Conservation (phyloP, 805 yeast species). For the Saccharomyces paradoxus region DNA sequence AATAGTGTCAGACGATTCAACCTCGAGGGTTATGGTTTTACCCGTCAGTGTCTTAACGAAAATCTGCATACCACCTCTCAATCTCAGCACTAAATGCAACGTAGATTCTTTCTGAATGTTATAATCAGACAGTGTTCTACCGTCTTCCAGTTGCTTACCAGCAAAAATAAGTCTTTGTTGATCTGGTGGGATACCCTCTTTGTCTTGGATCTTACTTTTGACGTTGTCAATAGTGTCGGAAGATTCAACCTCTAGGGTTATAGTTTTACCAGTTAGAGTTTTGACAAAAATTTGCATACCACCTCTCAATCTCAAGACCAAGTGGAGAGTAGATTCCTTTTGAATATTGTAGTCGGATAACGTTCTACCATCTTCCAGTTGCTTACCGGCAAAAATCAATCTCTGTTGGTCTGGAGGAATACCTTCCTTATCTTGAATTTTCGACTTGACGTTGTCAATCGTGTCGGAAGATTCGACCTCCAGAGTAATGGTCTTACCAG, state of each 20-base stretch:
- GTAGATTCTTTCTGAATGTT: conserved; percentile 94
- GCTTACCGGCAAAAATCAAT: conserved; percentile 61
- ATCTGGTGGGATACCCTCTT: conserved; percentile 95
- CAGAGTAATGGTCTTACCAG: conserved; percentile 91
- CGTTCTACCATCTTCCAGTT: conserved; percentile 64
- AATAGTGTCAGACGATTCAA: conserved; percentile 90
- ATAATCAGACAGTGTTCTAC: conserved; percentile 89
- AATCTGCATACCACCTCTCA: conserved; percentile 86
- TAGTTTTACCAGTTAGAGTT: conserved; percentile 85
- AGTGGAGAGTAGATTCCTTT: conserved; percentile 59
- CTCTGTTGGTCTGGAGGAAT: conserved; percentile 65
- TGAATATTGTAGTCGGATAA: conserved; percentile 62
- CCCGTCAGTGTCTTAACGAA: conserved; percentile 97
- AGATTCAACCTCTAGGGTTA: conserved; percentile 79
- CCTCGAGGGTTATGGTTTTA: conserved; percentile 92
- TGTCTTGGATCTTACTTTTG: conserved; percentile 91
- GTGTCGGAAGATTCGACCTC: conserved; percentile 93
- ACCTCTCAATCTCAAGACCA: conserved; percentile 67
- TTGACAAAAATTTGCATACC: conserved; percentile 85
- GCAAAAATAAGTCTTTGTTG: conserved; percentile 93
- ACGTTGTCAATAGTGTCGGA: conserved; percentile 94
- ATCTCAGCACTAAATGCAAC: conserved; percentile 72
- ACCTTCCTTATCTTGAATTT: conserved; percentile 62
- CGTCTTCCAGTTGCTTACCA: conserved; percentile 94
- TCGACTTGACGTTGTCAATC: conserved; percentile 80